Conservation (phyloP, 2,329 filamentous ascomycete genomes). For the Alternaria arbusti region DNA sequence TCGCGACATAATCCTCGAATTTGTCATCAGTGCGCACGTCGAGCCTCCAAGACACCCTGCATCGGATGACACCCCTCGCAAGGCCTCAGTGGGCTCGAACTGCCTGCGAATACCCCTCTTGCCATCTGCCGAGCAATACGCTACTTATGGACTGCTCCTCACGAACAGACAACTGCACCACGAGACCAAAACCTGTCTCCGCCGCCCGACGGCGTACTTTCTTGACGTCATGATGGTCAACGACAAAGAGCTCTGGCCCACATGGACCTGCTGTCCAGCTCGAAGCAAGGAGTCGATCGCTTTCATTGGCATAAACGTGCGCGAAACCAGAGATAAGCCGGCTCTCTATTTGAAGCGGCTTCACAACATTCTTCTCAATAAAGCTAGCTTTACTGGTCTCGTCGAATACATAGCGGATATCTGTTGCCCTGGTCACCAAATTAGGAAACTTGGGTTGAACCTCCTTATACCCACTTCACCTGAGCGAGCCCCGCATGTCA, state of each 20-base stretch:
- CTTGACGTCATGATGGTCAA: background rate
- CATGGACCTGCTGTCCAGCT: background rate
- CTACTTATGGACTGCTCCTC: background rate
- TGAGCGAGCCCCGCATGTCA: background rate
- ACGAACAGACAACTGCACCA: background rate
- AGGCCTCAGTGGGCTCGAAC: background rate
- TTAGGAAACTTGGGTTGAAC: background rate
- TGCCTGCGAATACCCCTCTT: background rate
- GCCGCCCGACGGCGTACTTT: background rate
- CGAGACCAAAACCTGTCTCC: background rate
- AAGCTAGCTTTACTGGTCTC: background rate
- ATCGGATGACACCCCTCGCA: background rate
- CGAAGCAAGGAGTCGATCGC: background rate
- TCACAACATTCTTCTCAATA: background rate
- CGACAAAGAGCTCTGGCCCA: background rate
- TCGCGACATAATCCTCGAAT: background rate
- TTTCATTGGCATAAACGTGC: background rate
- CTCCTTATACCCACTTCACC: background rate
- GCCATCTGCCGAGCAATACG: background rate
- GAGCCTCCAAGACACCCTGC: background rate
- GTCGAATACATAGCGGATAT: accelerated
- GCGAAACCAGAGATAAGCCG: background rate
- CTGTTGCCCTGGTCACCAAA: background rate
- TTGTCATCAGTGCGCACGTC: background rate
- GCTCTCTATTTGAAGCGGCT: background rate